Evolutionary conservation across 805 yeast genomes (phyloP).

Genomic region (Kuraishia molischiana): DNA sequence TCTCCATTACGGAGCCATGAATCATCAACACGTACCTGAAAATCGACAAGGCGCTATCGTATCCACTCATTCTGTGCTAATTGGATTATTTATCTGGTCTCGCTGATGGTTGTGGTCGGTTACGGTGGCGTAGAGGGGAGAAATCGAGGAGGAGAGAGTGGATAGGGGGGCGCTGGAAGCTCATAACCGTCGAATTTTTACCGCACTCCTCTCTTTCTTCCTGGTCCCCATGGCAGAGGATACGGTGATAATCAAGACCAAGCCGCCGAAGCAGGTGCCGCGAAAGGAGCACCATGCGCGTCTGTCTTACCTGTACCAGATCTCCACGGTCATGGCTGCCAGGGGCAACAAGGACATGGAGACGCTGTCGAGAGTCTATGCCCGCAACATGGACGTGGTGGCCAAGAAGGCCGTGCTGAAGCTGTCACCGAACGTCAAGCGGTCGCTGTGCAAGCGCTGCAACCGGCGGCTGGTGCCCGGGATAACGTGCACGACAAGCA

Average conservation of each 20-base stretch:
- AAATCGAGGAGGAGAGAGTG: too few relatives aligned
- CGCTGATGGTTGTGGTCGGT: too few relatives aligned
- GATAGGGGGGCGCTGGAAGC: too few relatives aligned
- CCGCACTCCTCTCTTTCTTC: too few relatives aligned
- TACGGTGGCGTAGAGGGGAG: too few relatives aligned
- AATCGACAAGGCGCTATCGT: slow-evolving; percentile 97
- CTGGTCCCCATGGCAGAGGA: too few relatives aligned
- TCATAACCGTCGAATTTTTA: neutral
- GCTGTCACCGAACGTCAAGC: slow-evolving; percentile 54
- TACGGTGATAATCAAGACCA: too few relatives aligned
- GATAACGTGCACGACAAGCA: slow-evolving; percentile 22
- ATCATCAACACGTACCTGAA: slow-evolving; percentile 59
- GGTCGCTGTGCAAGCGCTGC: slow-evolving; percentile 65
- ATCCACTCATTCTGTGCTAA: slow-evolving; percentile 70
- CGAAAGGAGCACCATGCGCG: slow-evolving; percentile 53
- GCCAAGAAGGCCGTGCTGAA: slow-evolving; percentile 61
- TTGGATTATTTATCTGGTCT: too few relatives aligned
- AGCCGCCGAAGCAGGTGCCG: slow-evolving; percentile 29
- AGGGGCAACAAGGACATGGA: slow-evolving; percentile 16
- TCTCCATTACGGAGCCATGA: neutral
- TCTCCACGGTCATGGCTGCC: slow-evolving; percentile 30
- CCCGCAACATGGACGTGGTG: slow-evolving; percentile 46
- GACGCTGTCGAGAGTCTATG: slow-evolving; percentile 45
- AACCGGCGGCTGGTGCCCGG: slow-evolving; percentile 41
- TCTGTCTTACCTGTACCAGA: slow-evolving; percentile 49